Conservation (phyloP, 1,284 basidiomycete genomes). For the Microbotryomycetes sp. region DNA sequence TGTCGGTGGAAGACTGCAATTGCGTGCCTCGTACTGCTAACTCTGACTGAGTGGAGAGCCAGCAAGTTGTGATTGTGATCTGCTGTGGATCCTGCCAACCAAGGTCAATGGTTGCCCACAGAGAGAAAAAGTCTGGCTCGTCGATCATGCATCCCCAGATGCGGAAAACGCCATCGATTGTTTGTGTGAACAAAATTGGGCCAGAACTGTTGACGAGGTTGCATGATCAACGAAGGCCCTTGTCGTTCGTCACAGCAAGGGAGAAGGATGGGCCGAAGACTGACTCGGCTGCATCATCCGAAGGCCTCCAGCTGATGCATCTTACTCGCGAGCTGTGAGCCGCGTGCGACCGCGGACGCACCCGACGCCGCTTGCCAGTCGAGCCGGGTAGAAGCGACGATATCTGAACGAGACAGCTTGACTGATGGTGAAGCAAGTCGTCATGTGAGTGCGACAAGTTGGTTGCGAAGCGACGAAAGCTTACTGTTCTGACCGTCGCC, state of each 20-base stretch:
- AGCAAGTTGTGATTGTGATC: too few species aligned
- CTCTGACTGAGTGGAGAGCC: too few species aligned
- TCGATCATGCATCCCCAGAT: constrained; percentile 84
- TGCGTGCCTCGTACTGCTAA: constrained; percentile 56
- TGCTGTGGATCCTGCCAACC: constrained; percentile 47
- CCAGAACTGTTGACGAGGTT: constrained; percentile 57
- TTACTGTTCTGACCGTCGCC: constrained; percentile 5
- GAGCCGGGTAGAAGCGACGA: constrained; percentile 1
- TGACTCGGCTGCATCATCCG: constrained; percentile 21
- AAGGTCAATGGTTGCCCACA: constrained; percentile 69
- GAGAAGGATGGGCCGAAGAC: background rate
- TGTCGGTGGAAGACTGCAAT: constrained; percentile 15
- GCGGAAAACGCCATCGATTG: constrained; percentile 65
- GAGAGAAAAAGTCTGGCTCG: constrained; percentile 71
- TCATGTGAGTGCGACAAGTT: background rate
- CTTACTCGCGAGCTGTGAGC: constrained; percentile 13
- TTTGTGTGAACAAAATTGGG: constrained; percentile 66
- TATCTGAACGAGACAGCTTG: constrained; percentile 13
- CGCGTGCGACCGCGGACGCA: constrained; percentile 16
- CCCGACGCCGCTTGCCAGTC: background rate
- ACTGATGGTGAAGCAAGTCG: too few species aligned
- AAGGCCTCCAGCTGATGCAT: constrained; percentile 19
- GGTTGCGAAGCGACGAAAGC: background rate
- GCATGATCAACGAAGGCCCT: constrained; percentile 42
- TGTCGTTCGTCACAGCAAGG: background rate